Percentiles rank a stretch among this genome's conserved stretches.
These are phyloP conservation scores for Macrolepiota albuminosa DNA, from an alignment of 768 basidiomycete genomes.

Conservation along the genomic window DNA sequence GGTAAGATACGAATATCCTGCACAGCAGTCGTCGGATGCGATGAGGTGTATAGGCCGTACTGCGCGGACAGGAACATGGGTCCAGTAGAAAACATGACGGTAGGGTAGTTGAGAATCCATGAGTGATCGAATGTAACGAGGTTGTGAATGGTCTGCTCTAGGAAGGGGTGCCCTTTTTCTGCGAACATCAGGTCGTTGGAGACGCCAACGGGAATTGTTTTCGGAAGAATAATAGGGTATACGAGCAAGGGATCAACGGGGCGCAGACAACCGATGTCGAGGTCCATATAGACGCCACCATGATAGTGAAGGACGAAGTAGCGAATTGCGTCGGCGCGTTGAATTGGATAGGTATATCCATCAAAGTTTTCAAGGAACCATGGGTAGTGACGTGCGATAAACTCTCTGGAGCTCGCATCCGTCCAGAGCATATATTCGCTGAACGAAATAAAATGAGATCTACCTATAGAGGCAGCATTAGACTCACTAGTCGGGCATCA, in stretches of 20 bases:
- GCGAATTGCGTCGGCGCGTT: conserved; percentile 95
- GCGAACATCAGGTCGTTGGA: conserved; percentile 97
- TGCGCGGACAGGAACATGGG: conserved; percentile 98
- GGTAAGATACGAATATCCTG: conserved; percentile 86
- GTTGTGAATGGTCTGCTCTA: conserved; percentile 91
- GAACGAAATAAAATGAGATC: conserved; percentile 15
- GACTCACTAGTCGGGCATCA: conserved; percentile 96
- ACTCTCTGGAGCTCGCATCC: conserved; percentile 82
- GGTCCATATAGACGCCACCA: conserved; percentile 93
- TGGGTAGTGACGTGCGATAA: conserved; percentile 82
- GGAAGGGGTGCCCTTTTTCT: conserved; percentile 79
- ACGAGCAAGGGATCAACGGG: conserved; percentile 82
- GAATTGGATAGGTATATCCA: conserved; percentile 85
- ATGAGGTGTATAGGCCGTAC: conserved; percentile 80
- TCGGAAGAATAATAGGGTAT: conserved; percentile 86
- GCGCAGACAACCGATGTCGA: conserved; percentile 91
- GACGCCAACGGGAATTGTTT: conserved; percentile 95
- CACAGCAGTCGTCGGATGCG: conserved; percentile 60
- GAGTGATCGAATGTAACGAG: conserved; percentile 88
- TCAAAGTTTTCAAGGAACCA: conserved; percentile 96
- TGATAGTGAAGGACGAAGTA: conserved; percentile 97
- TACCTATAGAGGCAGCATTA: conserved; percentile 8
- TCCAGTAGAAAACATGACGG: conserved; percentile 99
- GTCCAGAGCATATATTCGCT: conserved; percentile 99
- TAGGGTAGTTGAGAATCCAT: conserved; percentile 96